Conservation (phyloP, 108 stramenopile species). For the Skeletonema costatum region DNA sequence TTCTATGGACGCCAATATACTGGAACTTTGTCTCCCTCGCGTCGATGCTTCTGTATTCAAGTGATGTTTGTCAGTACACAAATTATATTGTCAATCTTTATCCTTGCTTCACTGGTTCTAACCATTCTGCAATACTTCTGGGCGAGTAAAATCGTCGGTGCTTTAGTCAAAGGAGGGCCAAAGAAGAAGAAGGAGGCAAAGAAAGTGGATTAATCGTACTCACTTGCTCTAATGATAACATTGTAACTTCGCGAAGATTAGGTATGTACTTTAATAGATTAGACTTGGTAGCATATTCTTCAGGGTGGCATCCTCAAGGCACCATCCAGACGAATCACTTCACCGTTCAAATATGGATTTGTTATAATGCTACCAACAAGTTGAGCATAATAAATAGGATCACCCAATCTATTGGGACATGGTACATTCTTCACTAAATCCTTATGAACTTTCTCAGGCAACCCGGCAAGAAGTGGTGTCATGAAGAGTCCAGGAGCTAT, state of each 20-base stretch:
- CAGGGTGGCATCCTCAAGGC: slow-evolving; percentile 92
- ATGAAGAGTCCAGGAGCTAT: slow-evolving; percentile 94
- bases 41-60: slow-evolving; percentile 20
- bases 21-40: slow-evolving; percentile 30
- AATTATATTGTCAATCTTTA: slow-evolving; percentile 17
- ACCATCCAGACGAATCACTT: slow-evolving; percentile 92
- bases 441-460: slow-evolving; percentile 80
- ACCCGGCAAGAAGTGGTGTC: slow-evolving; percentile 89
- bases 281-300: slow-evolving; percentile 1
- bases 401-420: slow-evolving; percentile 84
- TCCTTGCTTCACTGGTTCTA: slow-evolving; percentile 18
- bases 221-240: background rate
- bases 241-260: background rate
- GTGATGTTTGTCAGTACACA: slow-evolving; percentile 8
- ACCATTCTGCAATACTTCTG: slow-evolving; percentile 48
- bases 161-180: slow-evolving; percentile 14
- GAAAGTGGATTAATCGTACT: background rate
- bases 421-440: slow-evolving; percentile 89
- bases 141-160: slow-evolving; percentile 43
- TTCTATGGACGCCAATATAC: slow-evolving; percentile 43
- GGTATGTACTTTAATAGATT: background rate
- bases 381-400: slow-evolving; percentile 81
- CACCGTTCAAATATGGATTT: slow-evolving; percentile 92
- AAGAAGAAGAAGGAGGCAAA: slow-evolving; percentile 9
- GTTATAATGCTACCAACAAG: slow-evolving; percentile 79